Evolutionary conservation across 768 basidiomycete species (phyloP).

Genomic region (Roridomyces roridus): DNA sequence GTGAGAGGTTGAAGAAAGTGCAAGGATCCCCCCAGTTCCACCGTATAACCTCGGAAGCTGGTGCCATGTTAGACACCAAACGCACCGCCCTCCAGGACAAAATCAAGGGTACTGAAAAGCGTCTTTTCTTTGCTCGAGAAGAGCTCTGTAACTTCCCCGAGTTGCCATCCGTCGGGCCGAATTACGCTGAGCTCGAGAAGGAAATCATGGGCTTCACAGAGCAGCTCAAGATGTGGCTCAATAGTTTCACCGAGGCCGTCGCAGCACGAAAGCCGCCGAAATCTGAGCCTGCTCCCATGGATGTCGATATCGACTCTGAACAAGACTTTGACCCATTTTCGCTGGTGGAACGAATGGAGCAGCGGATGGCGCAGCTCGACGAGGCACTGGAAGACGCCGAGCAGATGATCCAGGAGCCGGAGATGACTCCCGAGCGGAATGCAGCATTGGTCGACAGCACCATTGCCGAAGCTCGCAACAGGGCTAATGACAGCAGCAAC

Average conservation of each 20-base stretch:
- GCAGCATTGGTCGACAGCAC: background rate
- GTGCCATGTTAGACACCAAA: constrained; percentile 4
- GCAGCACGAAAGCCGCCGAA: background rate
- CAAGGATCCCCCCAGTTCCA: constrained; percentile 21
- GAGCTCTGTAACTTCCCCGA: constrained; percentile 10
- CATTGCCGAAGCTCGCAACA: background rate
- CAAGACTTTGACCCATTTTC: background rate
- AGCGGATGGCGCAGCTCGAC: background rate
- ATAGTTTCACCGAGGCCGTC: constrained; percentile 7
- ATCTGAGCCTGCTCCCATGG: constrained; percentile 3
- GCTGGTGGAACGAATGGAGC: background rate
- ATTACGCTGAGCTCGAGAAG: background rate
- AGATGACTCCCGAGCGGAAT: background rate
- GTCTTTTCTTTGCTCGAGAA: background rate
- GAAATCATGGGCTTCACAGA: constrained; percentile 16
- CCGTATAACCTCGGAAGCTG: constrained; percentile 8
- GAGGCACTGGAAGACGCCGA: background rate
- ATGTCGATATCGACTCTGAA: background rate
- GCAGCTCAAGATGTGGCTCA: constrained; percentile 9
- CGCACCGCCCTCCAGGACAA: background rate
- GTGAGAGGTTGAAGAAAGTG: constrained; percentile 10
- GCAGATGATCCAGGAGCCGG: background rate
- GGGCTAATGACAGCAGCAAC: background rate
- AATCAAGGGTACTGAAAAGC: background rate
- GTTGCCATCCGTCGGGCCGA: constrained; percentile 7